phyloP scores from a whole-genome alignment of 306 rosid species.

The Cicer yamashitae region DNA sequence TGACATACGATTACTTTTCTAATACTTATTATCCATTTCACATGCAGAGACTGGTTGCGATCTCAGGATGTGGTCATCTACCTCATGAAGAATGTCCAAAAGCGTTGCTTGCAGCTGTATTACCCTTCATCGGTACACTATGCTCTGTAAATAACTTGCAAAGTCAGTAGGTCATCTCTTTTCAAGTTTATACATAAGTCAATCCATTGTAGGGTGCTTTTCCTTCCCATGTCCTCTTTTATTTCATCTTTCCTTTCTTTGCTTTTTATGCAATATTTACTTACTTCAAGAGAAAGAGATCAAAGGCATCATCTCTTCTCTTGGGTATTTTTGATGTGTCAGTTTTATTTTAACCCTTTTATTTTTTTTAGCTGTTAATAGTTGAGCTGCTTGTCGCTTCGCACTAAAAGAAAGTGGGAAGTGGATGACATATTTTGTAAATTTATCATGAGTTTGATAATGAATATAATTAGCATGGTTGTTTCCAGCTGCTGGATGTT shows the following conservation, averaged over 20 bases:
- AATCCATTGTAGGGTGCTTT: constrained; percentile 42
- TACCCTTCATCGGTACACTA: constrained; percentile 75
- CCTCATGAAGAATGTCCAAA: constrained; percentile 99
- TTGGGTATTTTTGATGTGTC: constrained; percentile 57
- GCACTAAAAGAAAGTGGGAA: constrained; percentile 59
- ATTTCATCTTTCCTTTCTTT: constrained; percentile 32
- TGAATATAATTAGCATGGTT: constrained; percentile 38
- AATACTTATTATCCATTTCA: constrained; percentile 12
- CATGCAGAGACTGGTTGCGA: constrained; percentile 85
- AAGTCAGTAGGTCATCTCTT: constrained; percentile 56
- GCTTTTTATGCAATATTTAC: constrained; percentile 29
- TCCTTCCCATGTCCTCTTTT: constrained; percentile 1
- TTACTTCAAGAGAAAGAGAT: constrained; percentile 55
- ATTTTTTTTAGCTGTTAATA: constrained; percentile 25
- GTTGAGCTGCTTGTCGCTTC: constrained; percentile 46
- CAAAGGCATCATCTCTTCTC: constrained; percentile 52
- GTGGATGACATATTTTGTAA: constrained; percentile 56
- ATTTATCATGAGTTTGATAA: constrained; percentile 42
- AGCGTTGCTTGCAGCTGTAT: constrained; percentile 83
- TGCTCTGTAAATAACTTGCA: constrained; percentile 56
- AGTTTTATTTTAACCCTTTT: constrained; percentile 50
- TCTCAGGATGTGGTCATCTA: constrained; percentile 99
- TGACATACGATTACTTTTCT: constrained; percentile 5
- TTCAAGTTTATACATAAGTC: constrained; percentile 48
- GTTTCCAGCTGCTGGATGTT: constrained; percentile 8